Base-by-base conservation (phyloP, 345 rosid species). In the Euphorbia lathyris region DNA sequence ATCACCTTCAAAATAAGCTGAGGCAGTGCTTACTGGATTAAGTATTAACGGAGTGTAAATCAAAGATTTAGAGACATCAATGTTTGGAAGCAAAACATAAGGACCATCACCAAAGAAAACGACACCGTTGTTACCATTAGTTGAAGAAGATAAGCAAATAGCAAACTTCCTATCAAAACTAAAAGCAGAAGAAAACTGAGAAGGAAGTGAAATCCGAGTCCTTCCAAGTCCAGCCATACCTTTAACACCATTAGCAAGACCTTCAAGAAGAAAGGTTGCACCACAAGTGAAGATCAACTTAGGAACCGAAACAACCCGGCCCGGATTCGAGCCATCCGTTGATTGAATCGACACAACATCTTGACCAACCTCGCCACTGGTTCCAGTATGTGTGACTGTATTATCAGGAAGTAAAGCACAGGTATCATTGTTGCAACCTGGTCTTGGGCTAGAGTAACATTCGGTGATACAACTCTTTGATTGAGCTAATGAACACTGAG, bases 81-180 rank as follows among this genome's bases (percentile, higher is more conserved):
- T 59, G 19, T 79, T 79, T 0, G 94, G 90, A 26, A 83, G 89
- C 71, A 90, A 62, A 16, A 76, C 73, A 70, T 88, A 88, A 0
- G 89, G 85, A 0, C 87, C 85, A 56, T 85, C 73, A 0, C 95
- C 95, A 57, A 85, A 89, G 62, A 87, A 81, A 16, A 85, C 78
- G 42, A 85, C 86, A 0, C 93, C 93, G 0, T 69, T 73, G 14
- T 64, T n/a, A n/a, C n/a, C n/a, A n/a, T n/a, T n/a, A n/a, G n/a
- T 72, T 25, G 80, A 26, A 2, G 83, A 70, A 0, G 87, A 10
- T 12, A 92, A 78, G 26, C 57, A 65, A 47, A 65, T 27, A 11
- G 68, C 68, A 29, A 65, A 65, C 38, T 65, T 65, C 9, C 40
- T 47, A 11, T 6, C 8, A 65, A 47, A 65, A 20, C 40, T 63